Conservation (phyloP, 2,329 filamentous ascomycete genomes). For the Alternaria arborescens region DNA sequence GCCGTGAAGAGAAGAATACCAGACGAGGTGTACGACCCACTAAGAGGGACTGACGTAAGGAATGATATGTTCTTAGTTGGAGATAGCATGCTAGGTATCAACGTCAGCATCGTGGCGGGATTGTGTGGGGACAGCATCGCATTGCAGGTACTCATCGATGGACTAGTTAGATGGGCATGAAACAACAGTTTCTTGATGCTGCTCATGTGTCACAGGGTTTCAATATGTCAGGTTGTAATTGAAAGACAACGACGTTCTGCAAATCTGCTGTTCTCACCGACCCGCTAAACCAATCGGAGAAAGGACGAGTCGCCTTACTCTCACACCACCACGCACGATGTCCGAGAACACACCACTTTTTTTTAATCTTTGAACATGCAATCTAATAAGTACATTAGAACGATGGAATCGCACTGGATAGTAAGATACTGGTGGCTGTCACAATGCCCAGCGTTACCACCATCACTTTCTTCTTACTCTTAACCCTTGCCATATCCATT, state of each 20-base stretch:
- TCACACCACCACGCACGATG: constrained; percentile 28
- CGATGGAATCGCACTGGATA: not conserved
- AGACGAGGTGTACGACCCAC: constrained; percentile 23
- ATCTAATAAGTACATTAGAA: not conserved
- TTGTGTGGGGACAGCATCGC: constrained; percentile 31
- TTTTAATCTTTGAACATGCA: not conserved
- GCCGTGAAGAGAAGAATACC: constrained; percentile 25
- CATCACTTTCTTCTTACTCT: constrained; percentile 12
- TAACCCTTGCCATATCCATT: constrained; percentile 12
- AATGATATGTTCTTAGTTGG: constrained; percentile 33
- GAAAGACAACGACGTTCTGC: not conserved
- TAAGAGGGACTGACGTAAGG: constrained; percentile 22
- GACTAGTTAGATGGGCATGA: constrained; percentile 28
- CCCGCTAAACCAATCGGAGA: not conserved
- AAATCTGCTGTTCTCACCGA: not conserved
- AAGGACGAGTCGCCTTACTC: constrained; percentile 16
- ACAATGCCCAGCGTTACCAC: constrained; percentile 19
- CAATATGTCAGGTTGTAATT: not conserved
- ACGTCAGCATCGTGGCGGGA: constrained; percentile 29
- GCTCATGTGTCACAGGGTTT: no score
- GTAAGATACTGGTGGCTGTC: not conserved
- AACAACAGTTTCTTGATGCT: not conserved
- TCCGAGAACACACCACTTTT: constrained; percentile 15
- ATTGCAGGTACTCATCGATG: constrained; percentile 33
- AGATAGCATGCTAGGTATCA: constrained; percentile 26